These are phyloP conservation scores for Lachnellula occidentalis DNA, from an alignment of 2,329 filamentous ascomycete genomes.

Conservation along the genomic window DNA sequence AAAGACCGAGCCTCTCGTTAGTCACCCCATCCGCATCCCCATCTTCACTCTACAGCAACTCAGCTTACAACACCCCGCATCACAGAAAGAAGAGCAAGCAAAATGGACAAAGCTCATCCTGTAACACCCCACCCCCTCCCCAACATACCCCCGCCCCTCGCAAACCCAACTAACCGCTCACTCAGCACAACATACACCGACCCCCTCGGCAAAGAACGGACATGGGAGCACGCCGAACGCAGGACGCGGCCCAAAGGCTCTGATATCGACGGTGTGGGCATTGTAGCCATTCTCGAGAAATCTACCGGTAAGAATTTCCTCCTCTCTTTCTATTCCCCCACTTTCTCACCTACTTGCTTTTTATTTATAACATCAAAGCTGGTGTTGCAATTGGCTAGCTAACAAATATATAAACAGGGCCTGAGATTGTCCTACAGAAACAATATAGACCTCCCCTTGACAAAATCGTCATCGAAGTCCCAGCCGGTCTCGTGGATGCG, in stretches of 20 bases:
- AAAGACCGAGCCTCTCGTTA: conserved; percentile 8
- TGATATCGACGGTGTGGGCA: conserved; percentile 67
- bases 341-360: neutral
- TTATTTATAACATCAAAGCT: neutral
- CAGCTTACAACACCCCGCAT: neutral
- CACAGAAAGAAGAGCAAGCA: conserved; percentile 38
- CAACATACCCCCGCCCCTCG: neutral
- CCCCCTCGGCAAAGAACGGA: conserved; percentile 50
- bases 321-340: neutral
- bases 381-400: no score
- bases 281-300: conserved; percentile 61
- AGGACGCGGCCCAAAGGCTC: conserved; percentile 56
- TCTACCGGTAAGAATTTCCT: conserved; percentile 37
- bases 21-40: neutral
- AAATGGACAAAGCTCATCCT: conserved; percentile 56
- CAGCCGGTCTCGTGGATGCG: conserved; percentile 58
- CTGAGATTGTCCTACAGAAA: conserved; percentile 59
- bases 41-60: neutral
- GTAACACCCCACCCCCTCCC: conserved; percentile 32
- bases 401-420: conserved; percentile 35
- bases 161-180: neutral
- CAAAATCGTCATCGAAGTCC: conserved; percentile 56
- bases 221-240: conserved; percentile 71
- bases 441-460: conserved; percentile 60
- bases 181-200: conserved; percentile 59